phyloP scores from a whole-genome alignment of 148 eudicot genomes.

The Camellia granthamiana region DNA sequence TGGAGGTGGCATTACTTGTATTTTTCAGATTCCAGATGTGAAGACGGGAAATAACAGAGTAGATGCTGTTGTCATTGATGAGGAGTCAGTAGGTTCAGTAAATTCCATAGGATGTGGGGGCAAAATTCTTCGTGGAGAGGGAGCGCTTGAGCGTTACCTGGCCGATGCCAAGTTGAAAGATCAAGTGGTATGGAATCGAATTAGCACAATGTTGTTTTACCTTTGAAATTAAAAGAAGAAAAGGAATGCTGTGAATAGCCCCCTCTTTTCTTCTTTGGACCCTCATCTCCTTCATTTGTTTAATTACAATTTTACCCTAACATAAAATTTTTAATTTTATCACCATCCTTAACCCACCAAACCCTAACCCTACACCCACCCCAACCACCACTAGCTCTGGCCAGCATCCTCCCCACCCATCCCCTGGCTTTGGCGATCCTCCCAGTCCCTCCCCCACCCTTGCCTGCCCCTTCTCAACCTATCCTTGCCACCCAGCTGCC shows the following conservation, averaged over 20 bases:
- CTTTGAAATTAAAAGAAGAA: background rate
- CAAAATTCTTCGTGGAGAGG: conserved; percentile 57
- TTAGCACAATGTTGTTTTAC: background rate
- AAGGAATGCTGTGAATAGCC: too few relatives aligned
- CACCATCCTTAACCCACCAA: too few relatives aligned
- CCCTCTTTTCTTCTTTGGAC: background rate
- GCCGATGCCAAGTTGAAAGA: conserved; percentile 30
- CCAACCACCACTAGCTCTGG: too few relatives aligned
- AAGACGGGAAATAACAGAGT: conserved; percentile 46
- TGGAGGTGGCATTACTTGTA: background rate
- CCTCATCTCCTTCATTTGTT: too few relatives aligned
- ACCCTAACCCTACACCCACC: too few relatives aligned
- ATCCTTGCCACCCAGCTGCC: too few relatives aligned
- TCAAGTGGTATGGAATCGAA: conserved; percentile 27
- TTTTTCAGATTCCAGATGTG: conserved; percentile 47
- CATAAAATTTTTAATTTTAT: too few relatives aligned
- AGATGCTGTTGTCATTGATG: conserved; percentile 60
- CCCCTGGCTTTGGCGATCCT: too few relatives aligned
- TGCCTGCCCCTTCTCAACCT: too few relatives aligned
- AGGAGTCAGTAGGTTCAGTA: conserved; percentile 50
- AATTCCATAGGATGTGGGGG: conserved; percentile 48
- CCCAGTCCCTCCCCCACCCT: too few relatives aligned
- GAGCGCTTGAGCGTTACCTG: conserved; percentile 51
- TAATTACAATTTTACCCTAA: too few relatives aligned
- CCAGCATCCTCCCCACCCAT: too few relatives aligned